Evolutionary conservation across 139 green algal genomes (phyloP), one percentile per base, ranked within the genome.

Genomic region (Yamagishiella unicocca): DNA sequence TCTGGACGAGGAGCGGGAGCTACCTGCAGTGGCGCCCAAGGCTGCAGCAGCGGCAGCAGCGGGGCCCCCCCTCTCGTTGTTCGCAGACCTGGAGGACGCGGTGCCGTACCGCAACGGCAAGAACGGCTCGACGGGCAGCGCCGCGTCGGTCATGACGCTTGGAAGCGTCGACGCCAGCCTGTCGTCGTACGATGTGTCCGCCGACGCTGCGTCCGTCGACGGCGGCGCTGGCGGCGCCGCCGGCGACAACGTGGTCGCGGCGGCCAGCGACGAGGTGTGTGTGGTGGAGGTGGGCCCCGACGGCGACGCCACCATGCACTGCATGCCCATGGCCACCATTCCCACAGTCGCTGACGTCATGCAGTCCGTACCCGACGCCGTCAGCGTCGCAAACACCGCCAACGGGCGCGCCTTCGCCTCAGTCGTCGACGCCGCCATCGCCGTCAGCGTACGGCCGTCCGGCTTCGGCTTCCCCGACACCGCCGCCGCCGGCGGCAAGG

Each of bases 321-420:
- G 81, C 64, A 78, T 87, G 81, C 81, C 64, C 31, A 64, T 54
- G 45, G 68, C 81, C 40, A 35, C 66, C 24, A 3, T 73, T 6
- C 54, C 80, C 22, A 78, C 80, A 31, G 80, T 77, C n/a, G 80
- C 80, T 10, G 53, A 68, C 31, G n/a, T 86, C 64, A 86, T 86
- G 80, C 80, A 86, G 24, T 12, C 38, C 17, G 22, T 27, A 7
- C 10, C 55, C 58, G 58, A 73, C n/a, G 6, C 67, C 45, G 45
- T 37, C 46, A 27, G 35, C 19, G 42, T 12, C 24, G 25, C 31
- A 9, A 45, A 4, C 58, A 3, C 27, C 35, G 54, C 66, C 35
- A 22, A 14, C 24, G 5, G 0, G 4, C 29, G 58, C 54, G 8
- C 53, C 80, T 38, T 58, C 33, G 33, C 67, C 81, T 25, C 31